Conservation (phyloP, 208 protist species). For the Trypanosoma theileri region DNA sequence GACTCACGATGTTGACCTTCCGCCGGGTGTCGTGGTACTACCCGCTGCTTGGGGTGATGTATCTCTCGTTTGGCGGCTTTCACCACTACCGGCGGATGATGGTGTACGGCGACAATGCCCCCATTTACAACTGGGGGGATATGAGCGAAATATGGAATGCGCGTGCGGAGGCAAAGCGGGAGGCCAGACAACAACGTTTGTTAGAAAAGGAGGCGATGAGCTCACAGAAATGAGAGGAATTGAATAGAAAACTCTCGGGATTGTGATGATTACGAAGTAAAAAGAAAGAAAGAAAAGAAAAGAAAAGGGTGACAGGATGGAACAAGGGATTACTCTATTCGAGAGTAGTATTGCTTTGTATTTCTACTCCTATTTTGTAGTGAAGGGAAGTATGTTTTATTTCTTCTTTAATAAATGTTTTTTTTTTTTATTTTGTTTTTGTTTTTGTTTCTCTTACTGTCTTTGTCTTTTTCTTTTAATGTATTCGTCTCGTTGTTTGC, state of each 20-base stretch:
- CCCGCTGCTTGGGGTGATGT: conserved; percentile 73
- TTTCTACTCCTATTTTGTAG: no score
- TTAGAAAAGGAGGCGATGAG: conserved; percentile 22
- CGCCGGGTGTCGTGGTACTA: conserved; percentile 85
- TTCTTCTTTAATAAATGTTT: no score
- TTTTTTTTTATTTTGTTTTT: no score
- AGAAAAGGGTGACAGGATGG: no score
- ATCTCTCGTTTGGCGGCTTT: conserved; percentile 78
- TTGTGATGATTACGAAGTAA: no score
- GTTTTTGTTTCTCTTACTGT: no score
- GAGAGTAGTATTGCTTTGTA: no score
- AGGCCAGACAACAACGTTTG: background rate
- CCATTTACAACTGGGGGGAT: conserved; percentile 80
- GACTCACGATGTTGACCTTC: conserved; percentile 67
- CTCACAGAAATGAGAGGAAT: conserved; percentile 33
- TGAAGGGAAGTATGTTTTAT: no score
- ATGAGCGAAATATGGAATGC: conserved; percentile 51
- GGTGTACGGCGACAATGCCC: conserved; percentile 84
- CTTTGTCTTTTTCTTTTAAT: no score
- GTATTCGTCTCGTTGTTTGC: no score
- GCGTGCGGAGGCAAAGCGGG: conserved; percentile 25
- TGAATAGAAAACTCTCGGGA: background rate
- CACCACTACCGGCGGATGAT: conserved; percentile 89
- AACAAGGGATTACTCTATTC: no score
- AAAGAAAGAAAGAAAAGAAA: no score